Evolutionary conservation across 768 basidiomycete species (phyloP).

Genomic region (Tephrocybe sp.): DNA sequence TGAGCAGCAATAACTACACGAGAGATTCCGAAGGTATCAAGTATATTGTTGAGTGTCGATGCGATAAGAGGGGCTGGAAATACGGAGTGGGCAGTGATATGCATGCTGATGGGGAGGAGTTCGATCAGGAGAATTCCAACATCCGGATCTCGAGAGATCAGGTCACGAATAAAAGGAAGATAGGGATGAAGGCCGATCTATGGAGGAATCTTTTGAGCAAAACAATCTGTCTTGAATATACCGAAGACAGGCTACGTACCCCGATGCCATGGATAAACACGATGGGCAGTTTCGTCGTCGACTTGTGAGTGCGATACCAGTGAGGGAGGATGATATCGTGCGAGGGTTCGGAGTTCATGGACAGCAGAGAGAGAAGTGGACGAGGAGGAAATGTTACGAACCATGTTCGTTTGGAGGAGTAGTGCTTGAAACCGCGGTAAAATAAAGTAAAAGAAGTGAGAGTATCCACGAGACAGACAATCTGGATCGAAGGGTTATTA

Average conservation of each 20-base stretch:
- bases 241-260: constrained; percentile 30
- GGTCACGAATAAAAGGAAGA: constrained; percentile 44
- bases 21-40: constrained; percentile 37
- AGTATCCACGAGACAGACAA: constrained; percentile 50
- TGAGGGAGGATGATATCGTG: constrained; percentile 30
- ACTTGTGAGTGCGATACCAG: constrained; percentile 45
- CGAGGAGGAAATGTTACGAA: constrained; percentile 53
- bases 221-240: not conserved
- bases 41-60: constrained; percentile 39
- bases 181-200: constrained; percentile 67
- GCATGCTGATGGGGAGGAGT: constrained; percentile 57
- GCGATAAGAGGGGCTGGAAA: constrained; percentile 40
- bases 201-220: not conserved
- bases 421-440: constrained; percentile 52
- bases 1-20: constrained; percentile 49
- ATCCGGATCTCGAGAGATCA: constrained; percentile 42
- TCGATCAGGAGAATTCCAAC: constrained; percentile 60
- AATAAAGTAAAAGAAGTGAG: constrained; percentile 38
- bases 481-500: constrained; percentile 29
- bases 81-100: constrained; percentile 49
- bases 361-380: constrained; percentile 40
- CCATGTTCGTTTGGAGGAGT: constrained; percentile 33
- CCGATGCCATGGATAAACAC: constrained; percentile 74
- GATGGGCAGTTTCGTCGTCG: constrained; percentile 45
- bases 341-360: constrained; percentile 37